These are phyloP conservation scores for Spatholobus suberectus DNA, from an alignment of 306 rosid genomes.

Conservation along the genomic window DNA sequence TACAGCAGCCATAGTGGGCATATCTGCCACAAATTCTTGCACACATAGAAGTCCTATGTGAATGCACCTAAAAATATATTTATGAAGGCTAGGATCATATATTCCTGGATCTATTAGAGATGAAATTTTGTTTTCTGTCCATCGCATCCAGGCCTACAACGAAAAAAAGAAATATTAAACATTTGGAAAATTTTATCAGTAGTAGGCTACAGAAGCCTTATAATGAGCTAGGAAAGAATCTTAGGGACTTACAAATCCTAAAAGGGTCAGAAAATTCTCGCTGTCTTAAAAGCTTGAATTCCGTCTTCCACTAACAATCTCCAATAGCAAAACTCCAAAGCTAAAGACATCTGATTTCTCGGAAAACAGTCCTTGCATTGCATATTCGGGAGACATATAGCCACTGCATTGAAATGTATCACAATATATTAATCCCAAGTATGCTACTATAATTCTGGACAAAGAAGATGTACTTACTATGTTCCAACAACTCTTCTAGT, in stretches of 20 bases:
- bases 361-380: slow-evolving; percentile 33
- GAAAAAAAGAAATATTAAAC: background rate
- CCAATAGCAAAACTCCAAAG: slow-evolving; percentile 35
- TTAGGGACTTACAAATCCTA: slow-evolving; percentile 38
- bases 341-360: slow-evolving; percentile 44
- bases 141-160: slow-evolving; percentile 43
- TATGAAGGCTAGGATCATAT: background rate
- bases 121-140: slow-evolving; percentile 22
- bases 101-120: slow-evolving; percentile 31
- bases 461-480: slow-evolving; percentile 10
- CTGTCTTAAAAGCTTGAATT: slow-evolving; percentile 26
- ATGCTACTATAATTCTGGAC: background rate
- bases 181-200: background rate
- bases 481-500: slow-evolving; percentile 36
- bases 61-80: background rate
- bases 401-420: slow-evolving; percentile 11
- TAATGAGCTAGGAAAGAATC: background rate
- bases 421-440: background rate
- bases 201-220: too few relatives aligned
- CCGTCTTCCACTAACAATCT: slow-evolving; percentile 39
- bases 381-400: slow-evolving; percentile 42
- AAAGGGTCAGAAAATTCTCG: slow-evolving; percentile 7
- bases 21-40: slow-evolving; percentile 29
- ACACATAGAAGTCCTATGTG: slow-evolving; percentile 40
- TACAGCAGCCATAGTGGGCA: slow-evolving; percentile 32